A percentile compares a stretch with the other conserved stretches of the same genome.
These are phyloP conservation scores for Phaeolepiota aurea DNA, from an alignment of 768 basidiomycete genomes.

Conservation along the genomic window DNA sequence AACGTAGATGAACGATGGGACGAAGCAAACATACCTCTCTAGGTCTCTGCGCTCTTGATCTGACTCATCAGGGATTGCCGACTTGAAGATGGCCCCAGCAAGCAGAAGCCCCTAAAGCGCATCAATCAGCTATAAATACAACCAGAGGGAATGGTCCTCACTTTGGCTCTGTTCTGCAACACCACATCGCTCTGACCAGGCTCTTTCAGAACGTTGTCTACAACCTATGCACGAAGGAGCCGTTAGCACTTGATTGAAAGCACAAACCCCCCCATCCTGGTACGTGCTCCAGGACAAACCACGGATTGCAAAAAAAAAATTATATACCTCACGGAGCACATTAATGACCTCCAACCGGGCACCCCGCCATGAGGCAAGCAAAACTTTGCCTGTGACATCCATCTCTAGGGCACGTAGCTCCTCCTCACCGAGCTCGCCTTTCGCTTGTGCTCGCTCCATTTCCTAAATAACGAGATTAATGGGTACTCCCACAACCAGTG, in stretches of 20 bases:
- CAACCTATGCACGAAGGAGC: slow-evolving; percentile 37
- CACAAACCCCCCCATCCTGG: no score
- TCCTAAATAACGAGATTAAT: slow-evolving; percentile 38
- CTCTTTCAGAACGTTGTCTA: slow-evolving; percentile 82
- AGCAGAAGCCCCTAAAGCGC: slow-evolving; percentile 66
- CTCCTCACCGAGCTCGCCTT: slow-evolving; percentile 84
- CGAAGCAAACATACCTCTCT: slow-evolving; percentile 62
- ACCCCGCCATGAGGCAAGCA: slow-evolving; percentile 97
- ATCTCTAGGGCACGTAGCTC: slow-evolving; percentile 80
- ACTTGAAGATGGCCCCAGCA: slow-evolving; percentile 87
- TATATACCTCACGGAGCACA: slow-evolving; percentile 61
- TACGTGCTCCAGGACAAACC: no score
- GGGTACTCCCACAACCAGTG: no score
- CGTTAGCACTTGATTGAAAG: no score
- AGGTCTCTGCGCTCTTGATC: slow-evolving; percentile 93
- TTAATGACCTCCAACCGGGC: slow-evolving; percentile 92
- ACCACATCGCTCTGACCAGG: slow-evolving; percentile 61
- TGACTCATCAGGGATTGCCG: slow-evolving; percentile 76
- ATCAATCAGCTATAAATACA: neutral
- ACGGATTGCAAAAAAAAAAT: neutral
- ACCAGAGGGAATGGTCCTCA: slow-evolving; percentile 16
- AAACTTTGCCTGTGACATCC: slow-evolving; percentile 91
- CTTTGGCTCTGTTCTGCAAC: slow-evolving; percentile 80
- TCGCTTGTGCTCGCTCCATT: slow-evolving; percentile 84
- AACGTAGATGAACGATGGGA: slow-evolving; percentile 4